These are phyloP conservation scores for Verruconis gallopava DNA, from an alignment of 2,329 filamentous ascomycete genomes.

Conservation along the genomic window DNA sequence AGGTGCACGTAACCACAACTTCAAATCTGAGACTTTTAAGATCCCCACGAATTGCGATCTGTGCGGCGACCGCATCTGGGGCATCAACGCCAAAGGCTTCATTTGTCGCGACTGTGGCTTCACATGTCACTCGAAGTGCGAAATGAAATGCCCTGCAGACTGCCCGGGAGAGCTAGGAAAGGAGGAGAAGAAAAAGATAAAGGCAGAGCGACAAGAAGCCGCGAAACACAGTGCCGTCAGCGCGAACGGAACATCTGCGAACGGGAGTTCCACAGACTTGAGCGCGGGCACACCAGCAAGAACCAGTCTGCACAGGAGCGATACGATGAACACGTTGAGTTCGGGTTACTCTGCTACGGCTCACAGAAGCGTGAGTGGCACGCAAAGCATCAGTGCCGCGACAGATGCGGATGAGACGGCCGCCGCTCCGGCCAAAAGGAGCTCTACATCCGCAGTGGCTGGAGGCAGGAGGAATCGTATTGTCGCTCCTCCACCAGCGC, in stretches of 20 bases:
- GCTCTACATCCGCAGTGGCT: slow-evolving; percentile 14
- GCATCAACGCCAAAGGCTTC: slow-evolving; percentile 88
- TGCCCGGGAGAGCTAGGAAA: slow-evolving; percentile 90
- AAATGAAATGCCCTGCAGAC: slow-evolving; percentile 95
- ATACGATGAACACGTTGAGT: slow-evolving; percentile 62
- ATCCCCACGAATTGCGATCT: slow-evolving; percentile 97
- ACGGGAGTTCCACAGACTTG: slow-evolving; percentile 35
- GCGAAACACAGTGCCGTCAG: slow-evolving; percentile 42
- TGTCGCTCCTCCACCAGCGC: slow-evolving; percentile 72
- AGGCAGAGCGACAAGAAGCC: slow-evolving; percentile 68
- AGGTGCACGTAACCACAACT: slow-evolving; percentile 89
- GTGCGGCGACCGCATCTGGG: slow-evolving; percentile 95
- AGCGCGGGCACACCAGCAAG: not conserved
- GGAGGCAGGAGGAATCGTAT: slow-evolving; percentile 49
- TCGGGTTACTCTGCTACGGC: slow-evolving; percentile 69
- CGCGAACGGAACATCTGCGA: slow-evolving; percentile 25
- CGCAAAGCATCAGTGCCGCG: slow-evolving; percentile 30
- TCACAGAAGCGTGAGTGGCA: slow-evolving; percentile 59
- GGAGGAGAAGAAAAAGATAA: slow-evolving; percentile 90
- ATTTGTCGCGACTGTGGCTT: slow-evolving; percentile 95
- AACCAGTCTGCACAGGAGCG: slow-evolving; percentile 58
- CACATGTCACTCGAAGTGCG: slow-evolving; percentile 95
- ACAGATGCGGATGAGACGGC: slow-evolving; percentile 32
- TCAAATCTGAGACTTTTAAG: slow-evolving; percentile 98
- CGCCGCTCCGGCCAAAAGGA: slow-evolving; percentile 12